phyloP scores from a whole-genome alignment of 1,284 basidiomycete genomes.

The Agroathelia rolfsii region DNA sequence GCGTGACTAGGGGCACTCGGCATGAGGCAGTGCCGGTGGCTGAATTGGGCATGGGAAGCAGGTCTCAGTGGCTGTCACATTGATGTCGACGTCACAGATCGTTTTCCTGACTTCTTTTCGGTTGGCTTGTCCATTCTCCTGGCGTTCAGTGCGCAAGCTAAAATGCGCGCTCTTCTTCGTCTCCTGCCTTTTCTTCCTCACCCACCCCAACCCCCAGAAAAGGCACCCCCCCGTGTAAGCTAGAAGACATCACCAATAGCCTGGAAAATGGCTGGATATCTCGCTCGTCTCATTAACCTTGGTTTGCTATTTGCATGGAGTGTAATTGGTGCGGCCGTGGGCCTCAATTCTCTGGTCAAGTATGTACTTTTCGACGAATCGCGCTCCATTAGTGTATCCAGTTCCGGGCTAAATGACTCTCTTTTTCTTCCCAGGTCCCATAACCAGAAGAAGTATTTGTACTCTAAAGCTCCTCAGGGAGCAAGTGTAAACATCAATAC shows the following conservation, averaged over 20 bases:
- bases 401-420: background rate
- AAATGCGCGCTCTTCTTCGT: conserved; percentile 6
- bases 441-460: conserved; percentile 19
- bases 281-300: conserved; percentile 23
- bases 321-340: conserved; percentile 24
- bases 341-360: conserved; percentile 32
- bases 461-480: conserved; percentile 16
- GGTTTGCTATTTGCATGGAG: conserved; percentile 27
- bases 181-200: conserved; percentile 4
- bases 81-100: conserved; percentile 9
- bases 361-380: conserved; percentile 13
- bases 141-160: no score
- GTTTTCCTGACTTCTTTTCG: conserved; percentile 4
- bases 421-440: conserved; percentile 16
- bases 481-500: conserved; percentile 24
- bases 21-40: no score
- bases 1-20: no score
- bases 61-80: conserved; percentile 9
- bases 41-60: conserved; percentile 7
- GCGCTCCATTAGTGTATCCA: background rate
- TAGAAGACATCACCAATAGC: no score
- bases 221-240: no score
- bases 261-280: no score
- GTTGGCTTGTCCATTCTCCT: no score
- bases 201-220: conserved; percentile 41